Conservation (phyloP, 805 yeast species). For the Zygotorulaspora danielsina region DNA sequence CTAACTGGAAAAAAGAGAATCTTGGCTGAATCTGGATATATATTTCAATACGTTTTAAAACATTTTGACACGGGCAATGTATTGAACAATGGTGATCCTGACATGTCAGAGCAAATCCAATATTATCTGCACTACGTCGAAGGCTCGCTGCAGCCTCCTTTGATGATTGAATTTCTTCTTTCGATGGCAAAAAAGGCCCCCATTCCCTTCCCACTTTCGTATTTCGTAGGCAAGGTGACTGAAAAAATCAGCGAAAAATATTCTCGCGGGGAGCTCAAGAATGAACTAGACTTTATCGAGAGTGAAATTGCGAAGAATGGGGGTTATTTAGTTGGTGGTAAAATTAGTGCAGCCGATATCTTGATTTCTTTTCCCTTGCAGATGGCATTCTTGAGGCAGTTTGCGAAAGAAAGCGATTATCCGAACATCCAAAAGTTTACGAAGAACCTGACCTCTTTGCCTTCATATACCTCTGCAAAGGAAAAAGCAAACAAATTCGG, state of each 20-base stretch:
- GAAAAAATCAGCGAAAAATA: slow-evolving; percentile 46
- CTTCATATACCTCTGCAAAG: slow-evolving; percentile 16
- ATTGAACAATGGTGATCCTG: slow-evolving; percentile 38
- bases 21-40: slow-evolving; percentile 59
- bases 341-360: slow-evolving; percentile 55
- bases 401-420: slow-evolving; percentile 21
- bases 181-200: slow-evolving; percentile 38
- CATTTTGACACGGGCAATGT: slow-evolving; percentile 44
- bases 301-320: slow-evolving; percentile 35
- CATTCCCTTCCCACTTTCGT: slow-evolving; percentile 48
- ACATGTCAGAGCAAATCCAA: slow-evolving; percentile 43
- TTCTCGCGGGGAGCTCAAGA: slow-evolving; percentile 45
- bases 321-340: slow-evolving; percentile 46
- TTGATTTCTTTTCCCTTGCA: slow-evolving; percentile 46
- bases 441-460: slow-evolving; percentile 15
- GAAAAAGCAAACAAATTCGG: slow-evolving; percentile 17
- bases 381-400: slow-evolving; percentile 18
- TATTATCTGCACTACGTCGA: slow-evolving; percentile 58
- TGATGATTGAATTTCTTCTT: slow-evolving; percentile 38
- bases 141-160: slow-evolving; percentile 52
- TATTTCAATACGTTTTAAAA: slow-evolving; percentile 47
- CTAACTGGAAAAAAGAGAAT: slow-evolving; percentile 28
- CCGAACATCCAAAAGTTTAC: slow-evolving; percentile 26
- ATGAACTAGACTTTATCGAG: slow-evolving; percentile 42
- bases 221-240: slow-evolving; percentile 42